Evolutionary conservation across 2,329 filamentous ascomycete species (phyloP).

Genomic region (Shiraia bambusicola): DNA sequence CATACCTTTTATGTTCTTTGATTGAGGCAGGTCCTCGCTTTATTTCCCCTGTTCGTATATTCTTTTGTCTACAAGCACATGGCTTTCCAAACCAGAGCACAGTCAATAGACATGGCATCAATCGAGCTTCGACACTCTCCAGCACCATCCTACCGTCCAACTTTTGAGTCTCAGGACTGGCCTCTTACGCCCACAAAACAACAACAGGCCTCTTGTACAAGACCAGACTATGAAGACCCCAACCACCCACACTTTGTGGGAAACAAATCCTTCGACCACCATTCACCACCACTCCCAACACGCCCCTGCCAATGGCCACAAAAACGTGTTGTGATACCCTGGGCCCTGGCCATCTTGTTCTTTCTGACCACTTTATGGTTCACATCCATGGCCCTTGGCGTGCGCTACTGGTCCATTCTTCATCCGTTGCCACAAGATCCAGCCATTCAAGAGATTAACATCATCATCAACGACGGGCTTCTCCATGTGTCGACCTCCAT

Average conservation of each 20-base stretch:
- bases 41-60: background rate
- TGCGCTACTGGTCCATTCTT: constrained; percentile 16
- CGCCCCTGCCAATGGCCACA: constrained; percentile 6
- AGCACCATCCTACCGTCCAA: constrained; percentile 26
- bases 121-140: constrained; percentile 17
- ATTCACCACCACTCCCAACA: constrained; percentile 1
- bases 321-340: constrained; percentile 22
- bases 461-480: constrained; percentile 17
- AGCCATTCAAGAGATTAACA: constrained; percentile 15
- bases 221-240: constrained; percentile 10
- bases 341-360: constrained; percentile 26
- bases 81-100: constrained; percentile 9
- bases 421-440: constrained; percentile 8
- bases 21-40: constrained; percentile 3
- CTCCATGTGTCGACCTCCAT: constrained; percentile 2
- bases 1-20: background rate
- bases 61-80: constrained; percentile 4
- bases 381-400: constrained; percentile 23
- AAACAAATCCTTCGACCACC: background rate
- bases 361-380: constrained; percentile 26
- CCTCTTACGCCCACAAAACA: constrained; percentile 2
- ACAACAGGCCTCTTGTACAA: background rate
- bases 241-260: constrained; percentile 12
- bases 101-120: constrained; percentile 18
- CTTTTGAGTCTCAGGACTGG: constrained; percentile 8